Evolutionary conservation across 2,329 filamentous ascomycete genomes (phyloP).

Genomic region (Aspergillus carbonarius): DNA sequence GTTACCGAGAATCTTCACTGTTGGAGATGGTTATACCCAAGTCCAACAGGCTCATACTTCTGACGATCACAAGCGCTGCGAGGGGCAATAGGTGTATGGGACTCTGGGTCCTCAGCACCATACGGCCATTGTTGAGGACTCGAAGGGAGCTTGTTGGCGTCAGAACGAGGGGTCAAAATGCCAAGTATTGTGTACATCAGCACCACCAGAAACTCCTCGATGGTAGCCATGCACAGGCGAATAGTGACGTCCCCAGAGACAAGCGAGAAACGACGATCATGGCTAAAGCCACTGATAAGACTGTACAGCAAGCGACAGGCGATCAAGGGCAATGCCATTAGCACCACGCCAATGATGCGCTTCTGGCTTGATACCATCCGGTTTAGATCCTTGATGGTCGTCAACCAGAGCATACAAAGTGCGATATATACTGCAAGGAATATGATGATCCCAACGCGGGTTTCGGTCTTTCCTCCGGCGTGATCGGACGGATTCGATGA

Average conservation of each 20-base stretch:
- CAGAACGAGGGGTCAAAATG: not conserved
- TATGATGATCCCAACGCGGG: not conserved
- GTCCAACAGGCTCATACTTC: not conserved
- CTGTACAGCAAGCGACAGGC: slow-evolving; percentile 1
- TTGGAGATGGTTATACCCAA: not conserved
- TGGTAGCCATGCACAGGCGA: not conserved
- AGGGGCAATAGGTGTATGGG: not conserved
- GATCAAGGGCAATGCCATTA: not conserved
- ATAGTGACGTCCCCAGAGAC: not conserved
- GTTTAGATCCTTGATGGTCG: not conserved
- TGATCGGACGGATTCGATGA: not conserved
- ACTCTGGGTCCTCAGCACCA: not conserved
- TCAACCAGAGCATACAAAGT: not conserved
- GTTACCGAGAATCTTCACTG: not conserved
- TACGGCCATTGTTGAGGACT: not conserved
- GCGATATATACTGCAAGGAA: not conserved
- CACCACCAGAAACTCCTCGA: slow-evolving; percentile 5
- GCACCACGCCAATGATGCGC: not conserved
- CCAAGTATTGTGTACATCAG: not conserved
- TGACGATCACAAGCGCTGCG: not conserved
- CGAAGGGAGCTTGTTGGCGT: not conserved
- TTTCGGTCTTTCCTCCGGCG: not conserved
- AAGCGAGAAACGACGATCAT: not conserved
- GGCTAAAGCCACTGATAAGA: not conserved
- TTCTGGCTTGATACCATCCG: not conserved